A percentile compares a stretch with the other conserved stretches of the same genome.
Conservation (phyloP, 2,329 filamentous ascomycete genomes). For the Paecilomyces variotii region DNA sequence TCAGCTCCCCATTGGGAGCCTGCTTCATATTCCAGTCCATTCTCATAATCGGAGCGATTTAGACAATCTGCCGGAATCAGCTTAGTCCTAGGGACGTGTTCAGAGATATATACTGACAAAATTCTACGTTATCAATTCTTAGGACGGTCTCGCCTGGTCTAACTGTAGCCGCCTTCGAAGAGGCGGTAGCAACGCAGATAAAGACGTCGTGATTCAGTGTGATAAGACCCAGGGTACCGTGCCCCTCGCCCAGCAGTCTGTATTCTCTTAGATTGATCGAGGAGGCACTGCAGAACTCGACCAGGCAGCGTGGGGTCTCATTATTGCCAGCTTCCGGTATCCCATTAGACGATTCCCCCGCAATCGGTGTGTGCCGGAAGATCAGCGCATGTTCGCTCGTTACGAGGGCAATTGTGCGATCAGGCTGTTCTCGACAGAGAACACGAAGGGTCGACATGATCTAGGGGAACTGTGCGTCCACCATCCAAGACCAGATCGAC, state of each 20-base stretch:
- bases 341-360: slow-evolving; percentile 49
- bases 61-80: slow-evolving; percentile 58
- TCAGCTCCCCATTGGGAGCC: slow-evolving; percentile 47
- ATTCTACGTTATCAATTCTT: slow-evolving; percentile 78
- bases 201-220: slow-evolving; percentile 80
- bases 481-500: background rate
- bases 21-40: slow-evolving; percentile 53
- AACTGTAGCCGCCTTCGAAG: slow-evolving; percentile 69
- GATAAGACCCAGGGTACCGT: slow-evolving; percentile 83
- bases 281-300: slow-evolving; percentile 67
- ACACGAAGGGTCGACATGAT: slow-evolving; percentile 60
- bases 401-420: slow-evolving; percentile 79
- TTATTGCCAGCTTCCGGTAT: slow-evolving; percentile 22
- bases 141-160: slow-evolving; percentile 84
- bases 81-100: background rate
- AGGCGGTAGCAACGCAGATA: slow-evolving; percentile 77
- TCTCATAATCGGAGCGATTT: slow-evolving; percentile 78
- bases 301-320: slow-evolving; percentile 63
- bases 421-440: slow-evolving; percentile 76
- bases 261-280: slow-evolving; percentile 66
- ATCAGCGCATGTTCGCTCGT: slow-evolving; percentile 73
- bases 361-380: slow-evolving; percentile 66
- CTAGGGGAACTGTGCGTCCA: background rate
- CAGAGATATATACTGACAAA: slow-evolving; percentile 40
- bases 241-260: slow-evolving; percentile 66